phyloP scores from a whole-genome alignment of 108 stramenopile genomes.

The Conticribra guillardii region DNA sequence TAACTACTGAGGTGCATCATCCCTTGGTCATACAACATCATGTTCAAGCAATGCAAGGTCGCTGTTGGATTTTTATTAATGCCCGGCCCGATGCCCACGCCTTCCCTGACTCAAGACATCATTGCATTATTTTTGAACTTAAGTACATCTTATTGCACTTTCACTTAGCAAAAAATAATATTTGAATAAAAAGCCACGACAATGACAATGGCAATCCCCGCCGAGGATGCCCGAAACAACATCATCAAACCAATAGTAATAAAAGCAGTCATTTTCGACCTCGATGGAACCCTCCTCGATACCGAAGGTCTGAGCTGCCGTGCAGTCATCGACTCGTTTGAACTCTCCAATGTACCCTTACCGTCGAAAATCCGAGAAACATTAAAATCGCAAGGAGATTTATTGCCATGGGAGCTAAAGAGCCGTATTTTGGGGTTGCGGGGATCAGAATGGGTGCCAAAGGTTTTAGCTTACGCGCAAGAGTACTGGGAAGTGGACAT shows the following conservation, averaged over 20 bases:
- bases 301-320: conserved; percentile 72
- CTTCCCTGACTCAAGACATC: too few species aligned
- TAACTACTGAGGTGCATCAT: too few species aligned
- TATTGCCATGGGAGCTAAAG: conserved; percentile 82
- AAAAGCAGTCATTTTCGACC: conserved; percentile 78
- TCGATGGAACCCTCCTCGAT: conserved; percentile 86
- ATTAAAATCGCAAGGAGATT: conserved; percentile 21
- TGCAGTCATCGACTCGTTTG: conserved; percentile 68
- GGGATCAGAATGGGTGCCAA: conserved; percentile 84
- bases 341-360: conserved; percentile 22
- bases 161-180: too few species aligned
- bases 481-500: conserved; percentile 53
- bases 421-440: conserved; percentile 69
- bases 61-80: too few species aligned
- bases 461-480: conserved; percentile 62
- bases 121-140: too few species aligned
- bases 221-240: background rate
- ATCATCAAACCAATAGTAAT: conserved; percentile 26
- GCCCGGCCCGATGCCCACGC: too few species aligned
- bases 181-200: too few species aligned
- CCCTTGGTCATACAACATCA: too few species aligned
- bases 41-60: too few species aligned
- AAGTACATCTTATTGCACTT: too few species aligned
- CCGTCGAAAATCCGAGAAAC: conserved; percentile 23
- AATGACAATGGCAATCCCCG: too few species aligned